Evolutionary conservation across 1,139 yeast species (phyloP).

Genomic region (Pichia inconspicua): DNA sequence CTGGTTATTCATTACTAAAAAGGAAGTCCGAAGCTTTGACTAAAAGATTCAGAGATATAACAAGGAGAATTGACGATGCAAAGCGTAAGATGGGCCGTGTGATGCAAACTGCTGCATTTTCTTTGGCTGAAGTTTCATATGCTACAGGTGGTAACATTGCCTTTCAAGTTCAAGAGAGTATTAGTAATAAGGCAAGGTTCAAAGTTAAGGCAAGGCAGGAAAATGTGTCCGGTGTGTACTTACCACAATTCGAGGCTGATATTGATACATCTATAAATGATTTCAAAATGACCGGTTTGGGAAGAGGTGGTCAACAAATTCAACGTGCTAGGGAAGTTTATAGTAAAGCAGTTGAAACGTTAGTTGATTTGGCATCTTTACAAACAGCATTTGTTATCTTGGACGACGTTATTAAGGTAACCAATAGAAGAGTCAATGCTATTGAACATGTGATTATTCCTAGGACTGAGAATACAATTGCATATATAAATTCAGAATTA

Average conservation of each 20-base stretch:
- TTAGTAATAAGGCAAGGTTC: constrained; percentile 73
- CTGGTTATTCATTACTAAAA: constrained; percentile 87
- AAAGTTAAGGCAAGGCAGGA: constrained; percentile 89
- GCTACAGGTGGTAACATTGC: constrained; percentile 91
- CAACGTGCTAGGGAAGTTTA: constrained; percentile 90
- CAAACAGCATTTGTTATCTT: constrained; percentile 93
- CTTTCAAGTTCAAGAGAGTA: constrained; percentile 92
- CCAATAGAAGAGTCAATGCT: constrained; percentile 97
- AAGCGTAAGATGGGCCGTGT: constrained; percentile 97
- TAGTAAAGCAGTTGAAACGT: constrained; percentile 90
- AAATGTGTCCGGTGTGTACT: constrained; percentile 89
- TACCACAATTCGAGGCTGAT: constrained; percentile 86
- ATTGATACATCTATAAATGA: constrained; percentile 83
- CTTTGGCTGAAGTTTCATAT: constrained; percentile 92
- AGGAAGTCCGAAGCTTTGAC: constrained; percentile 96
- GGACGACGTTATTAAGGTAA: constrained; percentile 95
- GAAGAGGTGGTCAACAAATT: constrained; percentile 98
- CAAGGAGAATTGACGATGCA: constrained; percentile 89
- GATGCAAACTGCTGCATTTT: constrained; percentile 97
- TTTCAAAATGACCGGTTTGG: constrained; percentile 91
- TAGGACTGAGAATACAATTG: constrained; percentile 91
- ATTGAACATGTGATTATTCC: constrained; percentile 98
- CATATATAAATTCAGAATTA: constrained; percentile 87
- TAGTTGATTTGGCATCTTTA: constrained; percentile 89
- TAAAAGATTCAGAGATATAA: constrained; percentile 90